phyloP scores from a whole-genome alignment of 2,329 filamentous ascomycete genomes.

The Colletotrichum lindemuthianum region DNA sequence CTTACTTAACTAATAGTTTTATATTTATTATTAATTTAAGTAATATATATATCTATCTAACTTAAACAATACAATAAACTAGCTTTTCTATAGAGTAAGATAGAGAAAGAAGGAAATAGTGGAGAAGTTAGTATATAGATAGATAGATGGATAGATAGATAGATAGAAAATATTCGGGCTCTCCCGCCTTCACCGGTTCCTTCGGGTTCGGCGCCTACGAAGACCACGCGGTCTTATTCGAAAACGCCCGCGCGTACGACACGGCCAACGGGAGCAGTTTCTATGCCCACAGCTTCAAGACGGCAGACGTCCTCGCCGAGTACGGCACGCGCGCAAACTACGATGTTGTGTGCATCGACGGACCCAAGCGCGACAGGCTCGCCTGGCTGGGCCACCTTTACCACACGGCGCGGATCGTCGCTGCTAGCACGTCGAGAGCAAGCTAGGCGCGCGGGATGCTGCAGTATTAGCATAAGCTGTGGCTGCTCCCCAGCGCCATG shows the following conservation, averaged over 20 bases:
- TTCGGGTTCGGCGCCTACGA: conserved; percentile 54
- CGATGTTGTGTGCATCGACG: conserved; percentile 52
- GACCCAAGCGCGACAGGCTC: conserved; percentile 67
- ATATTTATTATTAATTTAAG: too few species aligned
- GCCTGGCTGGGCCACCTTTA: conserved; percentile 69
- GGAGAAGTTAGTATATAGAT: too few species aligned
- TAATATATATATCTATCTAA: too few species aligned
- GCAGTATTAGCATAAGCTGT: conserved; percentile 26
- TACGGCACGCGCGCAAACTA: conserved; percentile 48
- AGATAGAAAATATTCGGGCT: conserved; percentile 13
- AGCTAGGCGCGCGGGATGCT: conserved; percentile 49
- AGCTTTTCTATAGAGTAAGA: too few species aligned
- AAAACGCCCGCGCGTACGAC: conserved; percentile 44
- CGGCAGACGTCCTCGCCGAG: conserved; percentile 47
- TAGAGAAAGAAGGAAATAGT: too few species aligned
- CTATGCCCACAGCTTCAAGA: conserved; percentile 44
- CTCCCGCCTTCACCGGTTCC: conserved; percentile 39
- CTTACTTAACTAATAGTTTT: too few species aligned
- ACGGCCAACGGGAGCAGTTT: conserved; percentile 41
- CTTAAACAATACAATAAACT: too few species aligned
- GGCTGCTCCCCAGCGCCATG: too few species aligned
- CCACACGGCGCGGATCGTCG: conserved; percentile 50
- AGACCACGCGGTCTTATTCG: conserved; percentile 49
- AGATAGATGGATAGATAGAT: too few species aligned
- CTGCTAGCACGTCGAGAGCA: conserved; percentile 46